Percentiles rank a stretch among this genome's conserved stretches.
Conservation (phyloP, 2,329 filamentous ascomycete genomes). For the Sporothrix mexicana region DNA sequence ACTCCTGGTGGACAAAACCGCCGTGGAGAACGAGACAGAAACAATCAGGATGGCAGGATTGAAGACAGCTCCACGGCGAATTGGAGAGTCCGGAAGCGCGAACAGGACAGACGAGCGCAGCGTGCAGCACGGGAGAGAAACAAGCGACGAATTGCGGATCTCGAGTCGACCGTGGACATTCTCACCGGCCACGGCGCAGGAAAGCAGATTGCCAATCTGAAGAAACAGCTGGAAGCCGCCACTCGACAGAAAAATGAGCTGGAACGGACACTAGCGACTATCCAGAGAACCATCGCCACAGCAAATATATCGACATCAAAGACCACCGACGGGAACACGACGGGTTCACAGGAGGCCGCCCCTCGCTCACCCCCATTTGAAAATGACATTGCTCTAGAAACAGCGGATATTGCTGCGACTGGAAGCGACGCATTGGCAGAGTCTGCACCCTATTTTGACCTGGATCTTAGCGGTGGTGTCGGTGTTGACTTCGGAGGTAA, state of each 20-base stretch:
- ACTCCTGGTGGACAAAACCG: no score
- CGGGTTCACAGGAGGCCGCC: no score
- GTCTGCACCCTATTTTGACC: neutral
- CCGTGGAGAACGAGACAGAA: no score
- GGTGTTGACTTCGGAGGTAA: no score
- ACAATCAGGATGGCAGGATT: neutral
- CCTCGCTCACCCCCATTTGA: no score
- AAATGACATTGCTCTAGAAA: no score
- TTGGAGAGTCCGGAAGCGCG: neutral
- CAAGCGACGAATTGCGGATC: neutral
- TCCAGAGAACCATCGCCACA: neutral
- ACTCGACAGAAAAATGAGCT: neutral
- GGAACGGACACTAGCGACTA: neutral
- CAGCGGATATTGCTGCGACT: no score
- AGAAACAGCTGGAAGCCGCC: neutral
- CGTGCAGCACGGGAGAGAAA: neutral
- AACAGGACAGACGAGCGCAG: conserved; percentile 3
- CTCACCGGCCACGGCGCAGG: neutral
- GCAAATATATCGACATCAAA: neutral
- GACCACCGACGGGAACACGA: neutral
- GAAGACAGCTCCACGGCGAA: neutral
- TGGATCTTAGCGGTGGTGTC: neutral
- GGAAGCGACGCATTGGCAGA: no score
- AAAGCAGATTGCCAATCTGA: neutral
- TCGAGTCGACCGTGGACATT: neutral